Evolutionary conservation across 2,329 filamentous ascomycete species (phyloP).

Genomic region (Lasiodiplodia citricola): DNA sequence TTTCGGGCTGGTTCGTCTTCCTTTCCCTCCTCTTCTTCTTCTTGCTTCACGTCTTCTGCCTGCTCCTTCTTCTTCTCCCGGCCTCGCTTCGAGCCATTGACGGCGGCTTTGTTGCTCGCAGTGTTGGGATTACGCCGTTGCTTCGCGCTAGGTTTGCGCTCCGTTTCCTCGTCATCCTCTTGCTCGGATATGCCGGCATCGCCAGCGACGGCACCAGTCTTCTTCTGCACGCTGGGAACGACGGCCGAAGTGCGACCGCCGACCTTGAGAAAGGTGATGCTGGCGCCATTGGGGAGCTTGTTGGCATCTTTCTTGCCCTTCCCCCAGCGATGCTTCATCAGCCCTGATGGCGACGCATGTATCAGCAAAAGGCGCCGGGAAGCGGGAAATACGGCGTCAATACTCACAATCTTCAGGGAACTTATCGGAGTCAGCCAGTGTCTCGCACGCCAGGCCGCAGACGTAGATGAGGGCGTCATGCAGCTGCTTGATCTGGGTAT

Average conservation of each 20-base stretch:
- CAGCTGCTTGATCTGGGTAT: slow-evolving; percentile 72
- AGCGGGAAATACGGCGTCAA: slow-evolving; percentile 10
- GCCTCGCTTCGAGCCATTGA: slow-evolving; percentile 3
- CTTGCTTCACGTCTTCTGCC: slow-evolving; percentile 12
- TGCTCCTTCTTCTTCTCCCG: slow-evolving; percentile 21
- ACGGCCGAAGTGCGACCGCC: slow-evolving; percentile 91
- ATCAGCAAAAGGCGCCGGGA: neutral
- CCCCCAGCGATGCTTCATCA: slow-evolving; percentile 83
- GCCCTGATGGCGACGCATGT: neutral
- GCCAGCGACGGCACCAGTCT: slow-evolving; percentile 66
- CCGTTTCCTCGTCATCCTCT: slow-evolving; percentile 36
- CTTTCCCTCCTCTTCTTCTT: neutral
- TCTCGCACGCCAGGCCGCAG: slow-evolving; percentile 77
- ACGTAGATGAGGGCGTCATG: slow-evolving; percentile 78
- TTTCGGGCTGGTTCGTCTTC: slow-evolving; percentile 12
- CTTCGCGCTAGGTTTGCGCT: slow-evolving; percentile 33
- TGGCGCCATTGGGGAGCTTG: slow-evolving; percentile 80
- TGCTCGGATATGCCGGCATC: slow-evolving; percentile 44
- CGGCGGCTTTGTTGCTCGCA: neutral
- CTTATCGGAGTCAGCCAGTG: slow-evolving; percentile 78
- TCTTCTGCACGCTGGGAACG: slow-evolving; percentile 85
- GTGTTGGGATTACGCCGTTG: slow-evolving; percentile 29
- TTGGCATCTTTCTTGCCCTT: slow-evolving; percentile 79
- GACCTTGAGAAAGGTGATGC: slow-evolving; percentile 84
- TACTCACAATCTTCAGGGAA: slow-evolving; percentile 78